phyloP scores from a whole-genome alignment of 257 asterid species.

The Scutellaria galericulata region DNA sequence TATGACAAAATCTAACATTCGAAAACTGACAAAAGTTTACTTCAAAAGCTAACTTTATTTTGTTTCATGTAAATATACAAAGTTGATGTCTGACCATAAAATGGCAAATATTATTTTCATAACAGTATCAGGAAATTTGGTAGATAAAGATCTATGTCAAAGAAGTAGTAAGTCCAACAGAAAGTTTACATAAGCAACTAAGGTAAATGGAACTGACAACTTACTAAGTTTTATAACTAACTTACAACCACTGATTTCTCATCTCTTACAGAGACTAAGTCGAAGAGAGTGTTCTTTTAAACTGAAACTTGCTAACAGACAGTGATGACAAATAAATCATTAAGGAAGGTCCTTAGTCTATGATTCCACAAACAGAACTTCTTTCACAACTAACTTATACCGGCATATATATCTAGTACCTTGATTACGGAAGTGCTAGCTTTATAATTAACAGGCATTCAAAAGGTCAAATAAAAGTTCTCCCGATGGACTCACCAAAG shows the following conservation, averaged over 20 bases:
- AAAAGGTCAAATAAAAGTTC: slow-evolving; percentile 18
- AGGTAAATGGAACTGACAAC: neutral
- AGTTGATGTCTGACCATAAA: slow-evolving; percentile 13
- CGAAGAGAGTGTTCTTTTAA: neutral
- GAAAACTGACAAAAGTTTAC: too few species aligned
- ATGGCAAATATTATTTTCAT: slow-evolving; percentile 15
- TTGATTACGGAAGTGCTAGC: slow-evolving; percentile 10
- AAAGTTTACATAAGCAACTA: slow-evolving; percentile 25
- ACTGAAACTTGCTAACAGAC: slow-evolving; percentile 15
- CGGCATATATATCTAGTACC: neutral
- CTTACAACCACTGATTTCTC: slow-evolving; percentile 11
- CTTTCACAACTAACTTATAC: slow-evolving; percentile 13
- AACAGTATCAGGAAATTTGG: slow-evolving; percentile 3
- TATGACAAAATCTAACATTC: slow-evolving; percentile 13
- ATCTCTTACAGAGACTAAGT: slow-evolving; percentile 11
- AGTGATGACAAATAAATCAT: neutral
- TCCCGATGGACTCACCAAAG: slow-evolving; percentile 65
- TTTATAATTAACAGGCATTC: slow-evolving; percentile 5
- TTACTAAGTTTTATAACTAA: slow-evolving; percentile 1
- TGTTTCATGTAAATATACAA: neutral
- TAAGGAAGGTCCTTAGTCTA: neutral
- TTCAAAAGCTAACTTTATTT: neutral
- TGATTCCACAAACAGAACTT: slow-evolving; percentile 15
- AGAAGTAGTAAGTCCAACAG: slow-evolving; percentile 20
- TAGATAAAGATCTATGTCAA: neutral